Percentiles rank a stretch among this genome's conserved stretches.
Conservation (phyloP, 2,329 filamentous ascomycete species). For the Penicillium freii region DNA sequence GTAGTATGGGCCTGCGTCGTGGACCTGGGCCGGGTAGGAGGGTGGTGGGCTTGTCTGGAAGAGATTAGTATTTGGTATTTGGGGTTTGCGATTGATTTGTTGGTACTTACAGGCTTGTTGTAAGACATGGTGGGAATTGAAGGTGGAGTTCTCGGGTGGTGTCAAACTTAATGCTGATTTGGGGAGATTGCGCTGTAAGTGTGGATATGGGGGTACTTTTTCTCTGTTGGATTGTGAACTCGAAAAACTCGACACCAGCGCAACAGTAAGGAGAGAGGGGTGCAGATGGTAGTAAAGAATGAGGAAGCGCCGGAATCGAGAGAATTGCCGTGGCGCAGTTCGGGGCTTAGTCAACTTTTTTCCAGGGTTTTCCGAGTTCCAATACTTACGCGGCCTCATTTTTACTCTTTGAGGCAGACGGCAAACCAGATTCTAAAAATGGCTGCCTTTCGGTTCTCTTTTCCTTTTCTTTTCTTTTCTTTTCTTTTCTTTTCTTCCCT, state of each 20-base stretch:
- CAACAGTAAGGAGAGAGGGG: not conserved
- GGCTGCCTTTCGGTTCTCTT: too few relatives aligned
- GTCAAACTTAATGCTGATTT: constrained; percentile 4
- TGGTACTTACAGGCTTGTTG: constrained; percentile 32
- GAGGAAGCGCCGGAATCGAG: not conserved
- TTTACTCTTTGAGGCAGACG: not conserved
- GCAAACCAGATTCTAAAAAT: too few relatives aligned
- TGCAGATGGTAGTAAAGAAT: not conserved
- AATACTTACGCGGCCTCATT: constrained; percentile 1
- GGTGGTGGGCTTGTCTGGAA: constrained; percentile 36
- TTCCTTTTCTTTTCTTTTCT: not conserved
- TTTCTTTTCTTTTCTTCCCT: not conserved
- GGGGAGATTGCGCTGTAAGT: not conserved
- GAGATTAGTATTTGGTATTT: not conserved
- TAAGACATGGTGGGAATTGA: constrained; percentile 29
- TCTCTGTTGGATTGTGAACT: not conserved
- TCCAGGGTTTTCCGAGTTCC: not conserved
- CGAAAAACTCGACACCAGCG: not conserved
- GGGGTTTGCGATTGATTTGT: not conserved
- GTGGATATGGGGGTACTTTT: not conserved
- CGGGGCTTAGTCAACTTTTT: constrained; percentile 2
- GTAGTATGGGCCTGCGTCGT: constrained; percentile 34
- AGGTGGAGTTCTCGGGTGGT: constrained; percentile 9
- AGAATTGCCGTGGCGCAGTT: not conserved
- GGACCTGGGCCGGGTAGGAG: constrained; percentile 37